These are phyloP conservation scores for Halophytophthora polymorphica DNA, from an alignment of 352 stramenopile genomes.

Conservation along the genomic window DNA sequence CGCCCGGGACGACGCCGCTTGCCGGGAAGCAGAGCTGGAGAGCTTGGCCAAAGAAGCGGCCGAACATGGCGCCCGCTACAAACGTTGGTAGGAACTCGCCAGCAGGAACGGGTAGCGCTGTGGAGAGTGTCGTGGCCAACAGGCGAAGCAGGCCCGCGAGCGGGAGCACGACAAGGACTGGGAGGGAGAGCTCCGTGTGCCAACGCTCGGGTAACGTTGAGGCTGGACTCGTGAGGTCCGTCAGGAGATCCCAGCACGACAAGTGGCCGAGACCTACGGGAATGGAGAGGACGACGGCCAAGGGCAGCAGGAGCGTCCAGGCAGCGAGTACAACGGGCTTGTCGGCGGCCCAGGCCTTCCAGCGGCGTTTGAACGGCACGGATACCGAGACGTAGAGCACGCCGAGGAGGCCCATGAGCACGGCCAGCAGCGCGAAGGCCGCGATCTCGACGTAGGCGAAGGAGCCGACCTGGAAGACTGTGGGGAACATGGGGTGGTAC, in stretches of 20 bases:
- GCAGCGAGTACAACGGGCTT: constrained; percentile 14
- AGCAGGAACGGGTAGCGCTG: constrained; percentile 46
- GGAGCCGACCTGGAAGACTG: constrained; percentile 34
- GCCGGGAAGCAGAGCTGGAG: constrained; percentile 34
- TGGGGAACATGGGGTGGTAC: constrained; percentile 51
- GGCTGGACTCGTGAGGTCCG: constrained; percentile 28
- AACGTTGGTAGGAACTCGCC: constrained; percentile 72
- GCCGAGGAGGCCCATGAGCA: constrained; percentile 47
- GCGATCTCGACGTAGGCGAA: constrained; percentile 50
- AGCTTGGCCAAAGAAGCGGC: constrained; percentile 52
- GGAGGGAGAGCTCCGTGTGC: constrained; percentile 23
- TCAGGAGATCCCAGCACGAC: constrained; percentile 25
- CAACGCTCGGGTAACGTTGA: constrained; percentile 22
- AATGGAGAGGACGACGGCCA: constrained; percentile 34
- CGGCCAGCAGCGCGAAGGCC: constrained; percentile 41
- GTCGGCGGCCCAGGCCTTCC: constrained; percentile 21
- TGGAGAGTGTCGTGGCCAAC: constrained; percentile 40
- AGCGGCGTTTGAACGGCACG: constrained; percentile 36
- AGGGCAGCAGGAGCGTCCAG: constrained; percentile 29
- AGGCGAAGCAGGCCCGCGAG: constrained; percentile 32
- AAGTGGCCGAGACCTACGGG: constrained; percentile 39
- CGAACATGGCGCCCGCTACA: constrained; percentile 49
- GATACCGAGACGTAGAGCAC: constrained; percentile 45
- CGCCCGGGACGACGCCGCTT: constrained; percentile 40
- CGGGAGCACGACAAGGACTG: constrained; percentile 32